These are phyloP conservation scores for Ogataea hybrid DNA, from an alignment of 1,139 yeast species.

Conservation along the genomic window DNA sequence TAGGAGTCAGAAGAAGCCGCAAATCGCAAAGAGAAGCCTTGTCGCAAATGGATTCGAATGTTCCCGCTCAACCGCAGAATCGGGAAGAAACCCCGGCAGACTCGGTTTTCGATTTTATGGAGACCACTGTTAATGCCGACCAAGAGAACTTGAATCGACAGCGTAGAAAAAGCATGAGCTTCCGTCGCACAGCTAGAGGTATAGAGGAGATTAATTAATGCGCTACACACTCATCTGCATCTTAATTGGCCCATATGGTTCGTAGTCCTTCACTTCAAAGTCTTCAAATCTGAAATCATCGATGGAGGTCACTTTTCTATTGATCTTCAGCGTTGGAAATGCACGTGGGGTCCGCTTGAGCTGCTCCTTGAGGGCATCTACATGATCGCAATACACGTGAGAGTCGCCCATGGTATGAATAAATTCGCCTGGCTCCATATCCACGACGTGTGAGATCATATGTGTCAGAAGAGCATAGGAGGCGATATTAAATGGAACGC, in stretches of 20 bases:
- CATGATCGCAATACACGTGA: slow-evolving; percentile 89
- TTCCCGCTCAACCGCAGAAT: neutral
- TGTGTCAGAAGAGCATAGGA: slow-evolving; percentile 88
- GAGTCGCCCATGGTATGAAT: slow-evolving; percentile 97
- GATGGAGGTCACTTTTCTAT: slow-evolving; percentile 63
- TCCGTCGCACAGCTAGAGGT: slow-evolving; percentile 7
- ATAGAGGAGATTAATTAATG: slow-evolving; percentile 32
- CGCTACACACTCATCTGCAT: slow-evolving; percentile 73
- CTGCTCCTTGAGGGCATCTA: slow-evolving; percentile 85
- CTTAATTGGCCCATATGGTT: slow-evolving; percentile 79
- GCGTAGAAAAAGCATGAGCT: slow-evolving; percentile 11
- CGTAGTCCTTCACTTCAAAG: slow-evolving; percentile 72
- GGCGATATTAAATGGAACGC: slow-evolving; percentile 97
- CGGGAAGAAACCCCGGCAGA: slow-evolving; percentile 7
- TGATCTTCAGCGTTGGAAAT: slow-evolving; percentile 77
- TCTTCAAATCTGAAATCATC: slow-evolving; percentile 91
- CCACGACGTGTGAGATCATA: slow-evolving; percentile 95
- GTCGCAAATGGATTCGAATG: slow-evolving; percentile 7
- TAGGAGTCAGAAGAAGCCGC: slow-evolving; percentile 5
- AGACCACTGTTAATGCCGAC: slow-evolving; percentile 4
- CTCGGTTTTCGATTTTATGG: slow-evolving; percentile 16
- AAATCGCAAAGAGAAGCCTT: slow-evolving; percentile 11
- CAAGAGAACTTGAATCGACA: slow-evolving; percentile 11
- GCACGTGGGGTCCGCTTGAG: slow-evolving; percentile 66
- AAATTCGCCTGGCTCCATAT: slow-evolving; percentile 92